Evolutionary conservation across 805 yeast species (phyloP).

Genomic region (Candida alai): DNA sequence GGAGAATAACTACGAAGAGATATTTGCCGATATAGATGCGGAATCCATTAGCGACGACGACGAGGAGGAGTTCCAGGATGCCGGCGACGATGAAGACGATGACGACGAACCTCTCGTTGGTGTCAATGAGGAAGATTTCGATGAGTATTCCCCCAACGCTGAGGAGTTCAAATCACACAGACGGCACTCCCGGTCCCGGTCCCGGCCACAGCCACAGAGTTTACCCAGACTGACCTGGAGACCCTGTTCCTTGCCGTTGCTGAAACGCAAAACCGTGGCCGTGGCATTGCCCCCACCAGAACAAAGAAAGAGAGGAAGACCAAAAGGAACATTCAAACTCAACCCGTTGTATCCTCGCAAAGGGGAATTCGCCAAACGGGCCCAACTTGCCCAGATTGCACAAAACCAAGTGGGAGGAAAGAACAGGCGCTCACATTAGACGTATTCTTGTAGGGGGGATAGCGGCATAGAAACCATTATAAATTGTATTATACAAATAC

Average conservation of each 20-base stretch:
- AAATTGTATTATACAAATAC: too few relatives aligned
- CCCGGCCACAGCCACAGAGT: too few relatives aligned
- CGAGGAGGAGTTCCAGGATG: constrained; percentile 14
- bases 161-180: too few relatives aligned
- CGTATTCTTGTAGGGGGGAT: too few relatives aligned
- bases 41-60: constrained; percentile 19
- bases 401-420: too few relatives aligned
- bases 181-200: constrained; percentile 1
- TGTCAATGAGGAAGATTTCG: constrained; percentile 3
- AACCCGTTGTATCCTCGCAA: too few relatives aligned
- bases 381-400: too few relatives aligned
- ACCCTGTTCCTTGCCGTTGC: too few relatives aligned
- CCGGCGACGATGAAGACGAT: constrained; percentile 10
- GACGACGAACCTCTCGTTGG: constrained; percentile 11
- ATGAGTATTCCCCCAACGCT: constrained; percentile 1
- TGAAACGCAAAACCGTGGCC: constrained; percentile 9
- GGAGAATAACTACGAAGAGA: constrained; percentile 14
- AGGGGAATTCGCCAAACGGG: too few relatives aligned
- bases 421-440: too few relatives aligned
- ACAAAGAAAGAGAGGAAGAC: constrained; percentile 11
- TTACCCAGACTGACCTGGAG: too few relatives aligned
- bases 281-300: constrained; percentile 4
- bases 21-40: constrained; percentile 22
- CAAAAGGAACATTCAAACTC: constrained; percentile 10
- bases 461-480: too few relatives aligned